Evolutionary conservation across 2,329 filamentous ascomycete genomes (phyloP).

Genomic region (Coniochaeta hoffmannii): DNA sequence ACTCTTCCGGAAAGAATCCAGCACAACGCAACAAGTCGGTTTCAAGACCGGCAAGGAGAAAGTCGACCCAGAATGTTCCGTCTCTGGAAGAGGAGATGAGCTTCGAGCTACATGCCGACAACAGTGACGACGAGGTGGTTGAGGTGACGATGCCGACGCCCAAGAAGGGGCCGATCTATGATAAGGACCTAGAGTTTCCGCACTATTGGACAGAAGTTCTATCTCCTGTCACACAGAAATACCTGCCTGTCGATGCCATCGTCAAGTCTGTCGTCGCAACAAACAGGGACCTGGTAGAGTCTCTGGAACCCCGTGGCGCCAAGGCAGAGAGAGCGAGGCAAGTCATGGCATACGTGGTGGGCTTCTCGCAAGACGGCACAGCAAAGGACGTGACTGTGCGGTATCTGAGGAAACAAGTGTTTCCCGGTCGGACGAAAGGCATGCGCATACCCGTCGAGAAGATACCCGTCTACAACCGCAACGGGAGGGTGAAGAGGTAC

Average conservation of each 20-base stretch:
- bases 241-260: slow-evolving; percentile 70
- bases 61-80: slow-evolving; percentile 13
- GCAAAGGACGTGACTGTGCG: slow-evolving; percentile 92
- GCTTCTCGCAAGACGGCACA: slow-evolving; percentile 73
- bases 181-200: slow-evolving; percentile 73
- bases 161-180: slow-evolving; percentile 48
- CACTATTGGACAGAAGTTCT: slow-evolving; percentile 91
- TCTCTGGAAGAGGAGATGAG: slow-evolving; percentile 38
- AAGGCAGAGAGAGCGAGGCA: slow-evolving; percentile 84
- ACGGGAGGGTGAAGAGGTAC: slow-evolving; percentile 69
- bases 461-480: slow-evolving; percentile 67
- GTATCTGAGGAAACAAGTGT: slow-evolving; percentile 73
- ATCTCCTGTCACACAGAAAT: slow-evolving; percentile 72
- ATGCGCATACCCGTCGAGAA: slow-evolving; percentile 72
- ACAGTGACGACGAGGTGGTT: slow-evolving; percentile 52
- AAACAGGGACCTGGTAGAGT: slow-evolving; percentile 62
- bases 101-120: slow-evolving; percentile 37
- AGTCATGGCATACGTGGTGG: slow-evolving; percentile 82
- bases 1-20: slow-evolving; percentile 9
- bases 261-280: slow-evolving; percentile 63
- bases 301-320: slow-evolving; percentile 74
- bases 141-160: slow-evolving; percentile 42
- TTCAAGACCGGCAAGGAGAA: slow-evolving; percentile 12
- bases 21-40: slow-evolving; percentile 6
- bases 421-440: slow-evolving; percentile 87